Evolutionary conservation across 2,329 filamentous ascomycete species (phyloP), one percentile per base, ranked within the genome.

Genomic region (Rutstroemia sp.): DNA sequence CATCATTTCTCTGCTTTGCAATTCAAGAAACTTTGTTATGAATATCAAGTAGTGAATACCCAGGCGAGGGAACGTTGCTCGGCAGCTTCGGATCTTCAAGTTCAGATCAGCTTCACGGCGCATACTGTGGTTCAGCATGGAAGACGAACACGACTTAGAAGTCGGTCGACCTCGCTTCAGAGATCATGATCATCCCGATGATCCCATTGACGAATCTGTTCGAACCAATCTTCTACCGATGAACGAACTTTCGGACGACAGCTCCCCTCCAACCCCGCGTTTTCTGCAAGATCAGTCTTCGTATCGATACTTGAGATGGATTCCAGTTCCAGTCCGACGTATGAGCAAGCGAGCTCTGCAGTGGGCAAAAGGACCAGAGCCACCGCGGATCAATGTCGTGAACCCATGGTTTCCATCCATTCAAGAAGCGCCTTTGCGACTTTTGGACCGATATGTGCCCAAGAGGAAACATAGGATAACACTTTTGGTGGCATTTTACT

Each of bases 351-450:
- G 73, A 49, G 65, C 74, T 4, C 70, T 65, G 23, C 73, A 66
- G 54, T 86, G 83, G 83, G 72, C 76, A 10, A 68, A 72, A 46
- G 84, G 84, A 0, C 84, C 84, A 3, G 62, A 73, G n/a, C 75
- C 75, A 34, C 78, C 82, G 2, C 74, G 73, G 58, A 68, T 68
- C 42, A 77, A 76, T 67, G 73, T 67, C 58, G 84, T 87, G 65
- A 71, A 73, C 47, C 82, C 84, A 0, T 60, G 88, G 55, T 80
- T 91, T 51, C 86, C 88, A 2, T 67, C 67, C 12, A 69, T 90
- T 12, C 89, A 94, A 68, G 78, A 82, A 60, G 80, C 80, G 34
- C 89, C 88, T 1, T 73, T 88, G 58, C 71, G 73, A 46, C 71
- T 89, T 44, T 68, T 90, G 57, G 80, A 89, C 60, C 78, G 74